Base-by-base conservation (phyloP, 441 rosid species). In the Mallotus japonicus region DNA sequence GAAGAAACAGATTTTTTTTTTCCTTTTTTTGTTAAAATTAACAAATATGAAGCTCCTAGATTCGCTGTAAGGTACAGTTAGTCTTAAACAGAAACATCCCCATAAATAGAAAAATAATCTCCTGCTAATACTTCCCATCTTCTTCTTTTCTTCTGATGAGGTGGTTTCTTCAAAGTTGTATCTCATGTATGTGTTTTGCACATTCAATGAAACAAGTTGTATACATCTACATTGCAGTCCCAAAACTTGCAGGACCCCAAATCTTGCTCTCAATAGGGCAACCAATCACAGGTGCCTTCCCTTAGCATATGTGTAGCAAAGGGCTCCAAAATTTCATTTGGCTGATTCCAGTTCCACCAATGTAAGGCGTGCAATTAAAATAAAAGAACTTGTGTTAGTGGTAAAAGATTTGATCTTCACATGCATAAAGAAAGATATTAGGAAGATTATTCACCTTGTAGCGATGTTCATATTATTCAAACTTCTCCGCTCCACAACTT, bases 401-500 rank as follows among this genome's bases (percentile, higher is more conserved):
- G 49, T 44, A 7, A 1, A 44, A 44, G 49, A 54, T 37, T 37
- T 2, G 6, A 37, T 37, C 6, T 4, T 37, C 40, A 37, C 40
- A 37, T 17, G 1, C 20, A 54, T 16, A 47, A 50, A 16, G 49
- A 46, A 53, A 22, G 13, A 62, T 6, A 47, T 1, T 17, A 61
- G 58, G 37, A 20, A 22, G 32, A 34, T 55, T 11, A 57, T 6
- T 7, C 37, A 73, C 69, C 81, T 66, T 54, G 51, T 58, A 19
- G 40, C 37, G 54, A 37, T 49, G 57, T 70, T 81, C 81, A 85
- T 73, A 73, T 50, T 71, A 80, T 71, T 64, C 63, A 72, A 57
- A 67, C 47, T 51, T 72, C 83, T 20, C 68, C 80, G 32, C 75
- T 77, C 97, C 96, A 91, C 67, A 88, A 77, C 85, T 80, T 92